Base-by-base conservation (phyloP, 768 basidiomycete species). In the Trametes cingulata region DNA sequence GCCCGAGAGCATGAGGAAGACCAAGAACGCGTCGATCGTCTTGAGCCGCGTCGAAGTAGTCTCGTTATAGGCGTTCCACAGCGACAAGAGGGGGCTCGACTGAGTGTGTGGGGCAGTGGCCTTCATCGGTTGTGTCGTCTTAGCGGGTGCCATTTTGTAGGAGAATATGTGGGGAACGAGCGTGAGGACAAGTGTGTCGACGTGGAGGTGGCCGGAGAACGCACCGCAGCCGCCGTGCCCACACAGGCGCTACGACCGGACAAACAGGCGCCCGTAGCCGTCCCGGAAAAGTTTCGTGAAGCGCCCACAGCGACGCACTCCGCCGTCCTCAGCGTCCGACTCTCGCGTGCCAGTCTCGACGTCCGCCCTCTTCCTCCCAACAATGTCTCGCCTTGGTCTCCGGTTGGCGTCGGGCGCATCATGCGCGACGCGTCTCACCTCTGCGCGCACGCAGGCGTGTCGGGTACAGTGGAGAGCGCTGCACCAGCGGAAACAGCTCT, bases 1-100 rank as follows among this genome's bases (percentile, higher is more conserved):
- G 67, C 97, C 97, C 2, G 91, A 91, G 46, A 96, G 80, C 79
- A 98, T 86, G 68, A 96, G 82, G 81, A 96, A 97, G 61, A 91
- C 76, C 64, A 98, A 82, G 80, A 98, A 98, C 8, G 86, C 76
- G 78, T 99, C 97, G 71, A 98, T 87, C 75, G 95, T 87, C 78
- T 98, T 96, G 68, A 98, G 86, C 14, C 93, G 85, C 66, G 90
- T 76, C 5, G 93, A 80, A 0, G 95, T 97, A 55, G 84, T 80
- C 33, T 85, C 81, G 67, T 76, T 75, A 79, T 98, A 98, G 19
- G 91, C 85, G 67, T 80, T 85, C 83, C 85, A 89, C 27, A 95
- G 80, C 15, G 86, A 78, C 29, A 77, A 72, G 40, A 89, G 65
- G 43, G 83, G 78, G 54, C 59, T 61, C 36, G 68, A 47, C 22